Conservation (phyloP, 768 basidiomycete genomes). For the Steccherinum ochraceum region DNA sequence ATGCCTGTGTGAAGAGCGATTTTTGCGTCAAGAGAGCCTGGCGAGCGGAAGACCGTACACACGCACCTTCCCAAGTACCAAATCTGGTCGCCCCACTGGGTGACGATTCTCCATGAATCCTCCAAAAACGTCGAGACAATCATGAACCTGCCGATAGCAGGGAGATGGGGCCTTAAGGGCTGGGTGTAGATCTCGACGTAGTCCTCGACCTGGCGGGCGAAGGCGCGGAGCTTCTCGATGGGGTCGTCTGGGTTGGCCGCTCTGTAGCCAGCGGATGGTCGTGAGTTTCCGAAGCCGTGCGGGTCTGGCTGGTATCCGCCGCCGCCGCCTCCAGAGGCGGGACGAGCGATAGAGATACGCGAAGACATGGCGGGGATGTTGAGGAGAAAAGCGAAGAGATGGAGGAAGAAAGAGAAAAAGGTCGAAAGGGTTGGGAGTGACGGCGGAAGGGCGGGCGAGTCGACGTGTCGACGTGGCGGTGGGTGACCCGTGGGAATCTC, state of each 20-base stretch:
- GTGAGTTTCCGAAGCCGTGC: constrained; percentile 72
- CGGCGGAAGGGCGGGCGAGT: constrained; percentile 7
- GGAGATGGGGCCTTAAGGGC: constrained; percentile 90
- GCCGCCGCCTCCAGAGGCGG: constrained; percentile 27
- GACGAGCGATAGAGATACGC: constrained; percentile 78
- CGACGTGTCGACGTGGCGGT: constrained; percentile 23
- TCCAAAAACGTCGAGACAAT: constrained; percentile 99
- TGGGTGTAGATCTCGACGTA: constrained; percentile 87
- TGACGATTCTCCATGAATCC: constrained; percentile 88
- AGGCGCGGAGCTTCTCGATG: constrained; percentile 64
- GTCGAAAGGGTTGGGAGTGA: constrained; percentile 14
- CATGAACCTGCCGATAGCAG: constrained; percentile 90
- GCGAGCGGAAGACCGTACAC: neutral
- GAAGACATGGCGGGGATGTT: constrained; percentile 52
- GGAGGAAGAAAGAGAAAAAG: constrained; percentile 7
- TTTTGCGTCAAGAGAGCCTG: neutral
- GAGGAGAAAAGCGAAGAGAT: constrained; percentile 11
- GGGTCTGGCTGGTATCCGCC: constrained; percentile 57
- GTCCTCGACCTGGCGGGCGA: constrained; percentile 82
- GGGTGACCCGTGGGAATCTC: constrained; percentile 22
- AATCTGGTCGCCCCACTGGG: constrained; percentile 95
- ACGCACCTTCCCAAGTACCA: constrained; percentile 96
- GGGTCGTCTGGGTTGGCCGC: constrained; percentile 80
- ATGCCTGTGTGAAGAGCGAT: constrained; percentile 50
- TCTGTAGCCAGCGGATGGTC: constrained; percentile 64